Conservation (phyloP, 441 rosid genomes). For the Geranium incanum region DNA sequence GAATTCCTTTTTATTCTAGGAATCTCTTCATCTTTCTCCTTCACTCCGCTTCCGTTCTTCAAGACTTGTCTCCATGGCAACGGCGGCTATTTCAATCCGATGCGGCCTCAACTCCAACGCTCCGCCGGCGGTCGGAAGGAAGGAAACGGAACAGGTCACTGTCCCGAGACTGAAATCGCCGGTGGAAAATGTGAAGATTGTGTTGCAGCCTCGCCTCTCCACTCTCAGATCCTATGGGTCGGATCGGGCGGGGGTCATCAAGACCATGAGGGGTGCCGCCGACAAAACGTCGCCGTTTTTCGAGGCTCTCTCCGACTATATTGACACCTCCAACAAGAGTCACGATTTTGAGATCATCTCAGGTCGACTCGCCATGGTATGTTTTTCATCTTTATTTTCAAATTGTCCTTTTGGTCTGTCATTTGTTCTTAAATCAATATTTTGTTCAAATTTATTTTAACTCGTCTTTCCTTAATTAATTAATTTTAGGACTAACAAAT, state of each 20-base stretch:
- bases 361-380: conserved; percentile 82
- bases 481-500: too few relatives aligned
- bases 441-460: too few relatives aligned
- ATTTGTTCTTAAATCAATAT: too few relatives aligned
- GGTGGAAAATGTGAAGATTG: conserved; percentile 46
- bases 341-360: conserved; percentile 81
- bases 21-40: background rate
- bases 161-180: conserved; percentile 30
- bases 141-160: conserved; percentile 22
- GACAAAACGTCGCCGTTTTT: conserved; percentile 50
- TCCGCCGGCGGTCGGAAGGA: conserved; percentile 23
- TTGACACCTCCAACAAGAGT: conserved; percentile 78
- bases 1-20: background rate
- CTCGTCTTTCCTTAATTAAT: too few relatives aligned
- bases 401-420: too few relatives aligned
- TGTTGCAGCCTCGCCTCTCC: conserved; percentile 74
- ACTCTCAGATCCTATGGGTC: conserved; percentile 79
- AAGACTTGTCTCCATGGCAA: conserved; percentile 29
- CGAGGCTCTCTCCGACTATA: conserved; percentile 69
- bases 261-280: conserved; percentile 33
- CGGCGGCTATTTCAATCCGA: conserved; percentile 44
- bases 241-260: conserved; percentile 41
- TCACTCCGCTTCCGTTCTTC: background rate
- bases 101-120: conserved; percentile 31
- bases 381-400: background rate